phyloP scores from a whole-genome alignment of 139 green algal species.

The Picochlorum sp. region DNA sequence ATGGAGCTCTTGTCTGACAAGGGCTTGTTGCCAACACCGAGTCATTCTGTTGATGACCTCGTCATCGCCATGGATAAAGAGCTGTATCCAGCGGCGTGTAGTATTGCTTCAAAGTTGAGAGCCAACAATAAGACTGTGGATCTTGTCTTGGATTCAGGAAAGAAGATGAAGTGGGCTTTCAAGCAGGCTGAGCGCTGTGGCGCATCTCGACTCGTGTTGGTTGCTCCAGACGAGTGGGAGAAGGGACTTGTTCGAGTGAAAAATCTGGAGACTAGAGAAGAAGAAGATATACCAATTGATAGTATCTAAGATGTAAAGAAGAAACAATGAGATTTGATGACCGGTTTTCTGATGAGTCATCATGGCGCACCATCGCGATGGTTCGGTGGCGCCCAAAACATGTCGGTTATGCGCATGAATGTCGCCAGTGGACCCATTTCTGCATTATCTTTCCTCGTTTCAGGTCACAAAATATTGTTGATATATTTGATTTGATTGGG shows the following conservation, averaged over 20 bases:
- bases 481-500: too few relatives aligned
- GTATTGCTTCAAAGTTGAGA: conserved; percentile 60
- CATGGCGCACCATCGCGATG: too few relatives aligned
- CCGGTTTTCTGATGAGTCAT: too few relatives aligned
- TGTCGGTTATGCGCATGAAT: too few relatives aligned
- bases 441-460: too few relatives aligned
- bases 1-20: conserved; percentile 92
- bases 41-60: conserved; percentile 74
- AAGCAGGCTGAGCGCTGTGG: conserved; percentile 54
- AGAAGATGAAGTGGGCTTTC: conserved; percentile 88
- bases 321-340: not conserved
- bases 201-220: conserved; percentile 63
- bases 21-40: conserved; percentile 51
- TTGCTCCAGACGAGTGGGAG: conserved; percentile 76
- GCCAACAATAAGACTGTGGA: conserved; percentile 69
- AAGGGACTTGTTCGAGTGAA: conserved; percentile 72
- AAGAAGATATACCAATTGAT: conserved; percentile 64
- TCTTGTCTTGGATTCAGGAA: conserved; percentile 77
- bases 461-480: too few relatives aligned
- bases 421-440: too few relatives aligned
- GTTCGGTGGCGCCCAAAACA: too few relatives aligned
- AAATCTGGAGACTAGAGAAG: conserved; percentile 60
- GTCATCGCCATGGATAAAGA: conserved; percentile 66
- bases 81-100: conserved; percentile 45
- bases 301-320: conserved; percentile 27